A percentile compares a stretch with the other conserved stretches of the same genome.
Conservation (phyloP, 2,329 filamentous ascomycete genomes). For the Emericellopsis atlantica region DNA sequence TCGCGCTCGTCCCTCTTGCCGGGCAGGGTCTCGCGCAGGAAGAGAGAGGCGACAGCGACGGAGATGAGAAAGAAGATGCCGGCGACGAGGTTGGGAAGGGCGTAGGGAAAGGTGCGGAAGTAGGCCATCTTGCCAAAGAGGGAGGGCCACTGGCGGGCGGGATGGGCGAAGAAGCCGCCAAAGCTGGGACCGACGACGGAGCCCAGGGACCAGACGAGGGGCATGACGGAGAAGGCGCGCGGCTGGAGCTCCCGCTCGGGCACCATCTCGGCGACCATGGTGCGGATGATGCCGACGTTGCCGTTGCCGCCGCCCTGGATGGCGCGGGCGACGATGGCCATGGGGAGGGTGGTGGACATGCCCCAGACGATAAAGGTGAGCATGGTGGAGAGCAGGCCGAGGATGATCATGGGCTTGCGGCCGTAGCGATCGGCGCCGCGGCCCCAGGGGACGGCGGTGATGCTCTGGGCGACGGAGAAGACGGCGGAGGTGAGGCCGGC, state of each 20-base stretch:
- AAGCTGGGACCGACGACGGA: conserved; percentile 80
- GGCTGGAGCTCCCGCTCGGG: conserved; percentile 79
- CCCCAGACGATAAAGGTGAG: conserved; percentile 71
- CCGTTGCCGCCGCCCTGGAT: conserved; percentile 79
- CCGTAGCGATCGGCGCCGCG: conserved; percentile 66
- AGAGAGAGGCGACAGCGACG: conserved; percentile 60
- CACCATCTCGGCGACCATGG: conserved; percentile 87
- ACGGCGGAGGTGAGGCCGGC: conserved; percentile 62
- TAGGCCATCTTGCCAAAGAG: conserved; percentile 57
- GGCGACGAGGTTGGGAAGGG: conserved; percentile 70
- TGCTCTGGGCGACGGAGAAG: conserved; percentile 60
- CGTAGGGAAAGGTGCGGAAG: conserved; percentile 68
- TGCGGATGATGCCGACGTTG: conserved; percentile 87
- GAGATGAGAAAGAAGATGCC: conserved; percentile 68
- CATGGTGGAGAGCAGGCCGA: conserved; percentile 69
- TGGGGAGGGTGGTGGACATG: conserved; percentile 62
- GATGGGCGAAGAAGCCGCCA: conserved; percentile 76
- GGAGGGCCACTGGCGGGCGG: conserved; percentile 58
- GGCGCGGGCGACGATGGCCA: conserved; percentile 67
- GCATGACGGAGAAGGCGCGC: conserved; percentile 85
- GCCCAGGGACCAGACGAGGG: conserved; percentile 76
- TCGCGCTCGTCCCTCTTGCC: conserved; percentile 56
- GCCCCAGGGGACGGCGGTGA: conserved; percentile 65
- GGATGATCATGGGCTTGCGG: conserved; percentile 69
- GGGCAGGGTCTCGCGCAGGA: conserved; percentile 76